Evolutionary conservation across 108 stramenopile genomes (phyloP), one percentile per base, ranked within the genome.

Genomic region (Phaeodactylum tricornutum): DNA sequence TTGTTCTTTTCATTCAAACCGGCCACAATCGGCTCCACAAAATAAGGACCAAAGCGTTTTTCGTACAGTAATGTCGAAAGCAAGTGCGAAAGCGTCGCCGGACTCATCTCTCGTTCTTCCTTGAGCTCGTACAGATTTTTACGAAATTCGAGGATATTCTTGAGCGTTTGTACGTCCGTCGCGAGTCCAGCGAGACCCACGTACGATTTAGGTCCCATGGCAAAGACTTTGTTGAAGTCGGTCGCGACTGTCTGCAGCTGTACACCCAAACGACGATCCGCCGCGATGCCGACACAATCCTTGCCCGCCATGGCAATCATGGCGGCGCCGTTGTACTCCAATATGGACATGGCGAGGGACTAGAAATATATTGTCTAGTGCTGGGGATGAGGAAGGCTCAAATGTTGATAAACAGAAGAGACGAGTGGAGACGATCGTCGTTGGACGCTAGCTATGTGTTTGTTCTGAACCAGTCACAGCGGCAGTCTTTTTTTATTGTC

Each of bases 281-380:
- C 72, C 45, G 93, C 94, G 52, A 99, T 99, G 29, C 87, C 98
- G 16, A 99, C 96, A 56, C 98, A 99, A 63, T 93, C 83, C 35
- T 98, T 93, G 52, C 98, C 98, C 33, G 92, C 75, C 98, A 99
- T 99, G 69, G 93, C 96, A 34, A 99, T 81, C 29, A 96, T 82
- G 36, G 96, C 98, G 46, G 83, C 87, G 32, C 98, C 98, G 66
- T 99, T 99, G 72, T 96, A 95, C 73, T 90, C 87, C 32, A 96
- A 64, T 58, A 97, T 96, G n/a, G 98, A 99, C 98, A 86, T 88
- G 50, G n/a, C n/a, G n/a, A n/a, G n/a, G n/a, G n/a, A n/a, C n/a
- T n/a, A n/a, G n/a, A n/a, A n/a, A n/a, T n/a, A n/a, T n/a, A n/a
- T n/a, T n/a, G n/a, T n/a, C n/a, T n/a, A n/a, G n/a, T n/a, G n/a